Evolutionary conservation across 2,329 filamentous ascomycete genomes (phyloP).

Genomic region (Aureobasidium lini): DNA sequence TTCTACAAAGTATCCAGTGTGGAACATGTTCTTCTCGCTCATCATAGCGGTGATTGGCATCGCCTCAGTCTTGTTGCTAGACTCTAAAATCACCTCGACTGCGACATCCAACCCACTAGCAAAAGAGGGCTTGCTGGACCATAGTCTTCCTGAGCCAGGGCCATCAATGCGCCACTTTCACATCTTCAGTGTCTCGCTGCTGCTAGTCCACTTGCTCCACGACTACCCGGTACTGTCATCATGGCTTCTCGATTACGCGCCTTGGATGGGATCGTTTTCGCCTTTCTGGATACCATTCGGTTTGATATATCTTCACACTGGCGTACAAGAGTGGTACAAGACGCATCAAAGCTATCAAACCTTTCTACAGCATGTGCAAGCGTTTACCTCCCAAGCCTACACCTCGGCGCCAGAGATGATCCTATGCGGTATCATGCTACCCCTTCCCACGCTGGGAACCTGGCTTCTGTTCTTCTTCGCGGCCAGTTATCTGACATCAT

Average conservation of each 20-base stretch:
- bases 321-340: not conserved
- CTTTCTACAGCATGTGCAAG: not conserved
- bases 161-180: not conserved
- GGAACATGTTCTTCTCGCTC: no score
- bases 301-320: not conserved
- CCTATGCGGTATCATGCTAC: not conserved
- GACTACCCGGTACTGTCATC: not conserved
- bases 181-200: not conserved
- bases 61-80: no score
- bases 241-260: not conserved
- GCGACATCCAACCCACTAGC: no score
- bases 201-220: not conserved
- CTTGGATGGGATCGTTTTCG: not conserved
- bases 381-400: not conserved
- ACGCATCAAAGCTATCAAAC: not conserved
- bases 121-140: no score
- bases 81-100: no score
- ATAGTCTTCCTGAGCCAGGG: no score
- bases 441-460: not conserved
- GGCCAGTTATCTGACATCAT: not conserved
- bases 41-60: no score
- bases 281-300: not conserved
- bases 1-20: no score
- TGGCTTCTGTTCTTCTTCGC: not conserved
- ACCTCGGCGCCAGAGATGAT: not conserved